Evolutionary conservation across 2,329 filamentous ascomycete genomes (phyloP), one percentile per base, ranked within the genome.

Genomic region (Trematosphaeria pertusa): DNA sequence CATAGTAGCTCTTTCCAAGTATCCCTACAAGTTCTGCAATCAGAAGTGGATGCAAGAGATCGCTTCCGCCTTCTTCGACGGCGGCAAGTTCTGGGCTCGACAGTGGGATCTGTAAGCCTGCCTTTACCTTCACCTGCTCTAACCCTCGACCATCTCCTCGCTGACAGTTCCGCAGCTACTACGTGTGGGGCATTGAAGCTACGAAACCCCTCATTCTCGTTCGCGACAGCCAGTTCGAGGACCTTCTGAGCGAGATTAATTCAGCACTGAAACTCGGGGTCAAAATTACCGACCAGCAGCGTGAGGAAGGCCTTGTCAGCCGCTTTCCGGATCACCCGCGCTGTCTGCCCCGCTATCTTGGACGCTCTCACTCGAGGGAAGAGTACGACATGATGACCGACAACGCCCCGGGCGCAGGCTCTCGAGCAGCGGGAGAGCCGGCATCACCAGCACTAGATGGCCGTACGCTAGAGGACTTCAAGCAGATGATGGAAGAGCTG

Each of bases 61-160:
- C 70, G 62, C 78, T 59, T 55, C 82, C 75, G 68, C 58, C 59
- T 79, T 82, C 67, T 90, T 89, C 58, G 75, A 81, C 24, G 62
- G 67, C 3, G 80, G 73, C 20, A 75, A 89, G 38, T 76, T 88
- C 54, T 82, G 81, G 59, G 71, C 75, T 2, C 79, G 83, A 48
- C 63, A 75, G 9, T 96, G 91, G 91, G 85, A 93, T 52, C 74
- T 96, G 89, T 94, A 77, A 79, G 86, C 78, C 7, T 17, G 17
- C 24, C 38, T 19, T 17, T 18, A 11, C 10, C 28, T 17, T 19
- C 10, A 21, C 12, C 37, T 12, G 12, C 12, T 12, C 24, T 7
- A 28, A 12, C n/a, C n/a, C n/a, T n/a, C n/a, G n/a, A 28, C 24
- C 12, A 7, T 12, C 7, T 7, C 24, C 24, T 12, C 8, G 12